Evolutionary conservation across 345 rosid genomes (phyloP).

Genomic region (Lumnitzera racemosa): DNA sequence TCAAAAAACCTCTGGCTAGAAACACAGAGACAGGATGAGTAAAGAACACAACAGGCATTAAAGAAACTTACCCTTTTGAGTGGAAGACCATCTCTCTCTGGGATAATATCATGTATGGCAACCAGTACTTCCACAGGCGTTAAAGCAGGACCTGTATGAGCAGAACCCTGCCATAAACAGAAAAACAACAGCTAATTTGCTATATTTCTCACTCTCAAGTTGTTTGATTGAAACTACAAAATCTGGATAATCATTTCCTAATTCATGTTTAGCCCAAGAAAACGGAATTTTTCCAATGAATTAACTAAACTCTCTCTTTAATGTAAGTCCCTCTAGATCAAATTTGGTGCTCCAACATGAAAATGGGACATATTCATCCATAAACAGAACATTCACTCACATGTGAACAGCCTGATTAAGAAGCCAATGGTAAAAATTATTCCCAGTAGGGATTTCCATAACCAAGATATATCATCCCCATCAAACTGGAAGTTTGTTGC

Average conservation of each 20-base stretch:
- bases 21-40: slow-evolving; percentile 1
- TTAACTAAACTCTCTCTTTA: too few relatives aligned
- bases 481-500: too few relatives aligned
- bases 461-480: too few relatives aligned
- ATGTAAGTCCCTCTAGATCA: too few relatives aligned
- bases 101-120: slow-evolving; percentile 83
- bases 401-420: not conserved
- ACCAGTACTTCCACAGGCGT: slow-evolving; percentile 96
- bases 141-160: slow-evolving; percentile 97
- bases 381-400: not conserved
- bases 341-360: too few relatives aligned
- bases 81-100: slow-evolving; percentile 80
- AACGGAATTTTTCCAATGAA: too few relatives aligned
- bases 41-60: not conserved
- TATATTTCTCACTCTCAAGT: not conserved
- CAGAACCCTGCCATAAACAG: slow-evolving; percentile 69
- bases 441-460: too few relatives aligned
- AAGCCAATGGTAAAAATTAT: not conserved
- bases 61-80: slow-evolving; percentile 60
- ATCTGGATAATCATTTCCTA: not conserved
- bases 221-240: not conserved
- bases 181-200: slow-evolving; percentile 1
- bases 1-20: not conserved
- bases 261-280: not conserved
- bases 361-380: not conserved